Percentiles rank a stretch among this genome's conserved stretches.
Evolutionary conservation across 768 basidiomycete genomes (phyloP).

Genomic region (Tricholoma flavovirens): DNA sequence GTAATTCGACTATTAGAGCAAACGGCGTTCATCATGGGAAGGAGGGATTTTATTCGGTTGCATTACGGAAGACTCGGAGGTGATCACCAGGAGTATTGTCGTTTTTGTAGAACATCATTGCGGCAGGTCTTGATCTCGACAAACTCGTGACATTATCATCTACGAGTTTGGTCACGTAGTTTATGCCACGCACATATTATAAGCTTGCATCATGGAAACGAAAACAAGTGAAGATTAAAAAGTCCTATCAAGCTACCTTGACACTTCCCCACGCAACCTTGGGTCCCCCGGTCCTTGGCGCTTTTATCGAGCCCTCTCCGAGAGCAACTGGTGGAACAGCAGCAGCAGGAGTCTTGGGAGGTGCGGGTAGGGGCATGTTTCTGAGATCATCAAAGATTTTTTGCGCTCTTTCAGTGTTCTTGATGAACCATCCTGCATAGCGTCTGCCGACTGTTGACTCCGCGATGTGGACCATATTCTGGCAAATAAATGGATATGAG

Average conservation of each 20-base stretch:
- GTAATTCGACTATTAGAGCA: too few relatives aligned
- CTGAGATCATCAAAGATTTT: constrained; percentile 79
- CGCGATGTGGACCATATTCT: constrained; percentile 97
- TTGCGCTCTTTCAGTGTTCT: constrained; percentile 89
- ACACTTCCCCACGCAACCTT: constrained; percentile 61
- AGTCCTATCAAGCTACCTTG: constrained; percentile 26
- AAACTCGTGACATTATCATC: too few relatives aligned
- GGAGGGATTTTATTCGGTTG: too few relatives aligned
- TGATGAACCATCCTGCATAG: constrained; percentile 97
- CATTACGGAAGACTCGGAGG: too few relatives aligned
- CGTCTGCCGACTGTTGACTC: constrained; percentile 91
- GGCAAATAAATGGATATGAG: not conserved
- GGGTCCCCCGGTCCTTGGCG: constrained; percentile 36
- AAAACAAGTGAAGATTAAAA: not conserved
- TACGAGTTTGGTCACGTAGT: too few relatives aligned
- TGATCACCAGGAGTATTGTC: too few relatives aligned
- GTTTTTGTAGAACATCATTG: too few relatives aligned
- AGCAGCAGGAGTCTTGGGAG: constrained; percentile 22
- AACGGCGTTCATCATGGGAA: too few relatives aligned
- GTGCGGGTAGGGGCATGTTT: constrained; percentile 39
- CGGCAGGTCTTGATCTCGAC: too few relatives aligned
- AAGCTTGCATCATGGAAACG: too few relatives aligned
- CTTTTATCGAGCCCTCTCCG: constrained; percentile 18
- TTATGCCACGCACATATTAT: too few relatives aligned
- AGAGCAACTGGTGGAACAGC: constrained; percentile 20